Evolutionary conservation across 1,284 basidiomycete species (phyloP), one percentile per base, ranked within the genome.

Genomic region (Pseudozyma sp.): DNA sequence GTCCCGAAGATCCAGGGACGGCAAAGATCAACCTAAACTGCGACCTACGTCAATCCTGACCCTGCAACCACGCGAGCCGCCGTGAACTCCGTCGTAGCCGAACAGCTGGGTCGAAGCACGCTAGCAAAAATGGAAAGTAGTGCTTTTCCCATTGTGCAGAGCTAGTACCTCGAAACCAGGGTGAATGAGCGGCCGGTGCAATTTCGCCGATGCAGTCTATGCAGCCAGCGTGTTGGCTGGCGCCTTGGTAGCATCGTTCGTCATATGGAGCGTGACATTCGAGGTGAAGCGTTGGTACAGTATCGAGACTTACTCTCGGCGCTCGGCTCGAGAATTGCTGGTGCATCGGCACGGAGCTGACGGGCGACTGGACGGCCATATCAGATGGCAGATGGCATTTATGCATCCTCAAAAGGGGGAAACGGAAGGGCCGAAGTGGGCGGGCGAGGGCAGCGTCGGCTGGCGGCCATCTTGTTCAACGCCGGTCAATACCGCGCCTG

Each of bases 71-170:
- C 58, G 54, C 39, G 46, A 42, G 44, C 50, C 49, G 33, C 65
- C 65, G 54, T 57, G 65, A 68, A 53, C 46, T 62, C 65, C 54
- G 65, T 68, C 40, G 57, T 62, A 52, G 19, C 65, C 54, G 65
- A 68, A 57, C 19, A 29, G 14, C 17, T n/a, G 7, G 39, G 33
- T 17, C 19, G 40, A 33, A 19, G 29, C 40, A 35, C 50, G 29
- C 19, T 37, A 24, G 11, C 30, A 46, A 6, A 37, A 16, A 5
- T 37, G 2, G 14, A 3, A 8, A 37, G 35, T 37, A 37, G 35
- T 37, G 35, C 14, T 8, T 14, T 14, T 14, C 5, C 4, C 35
- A 37, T 42, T 2, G 9, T 44, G 8, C 19, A 24, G n/a, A 24
- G 43, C 43, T 8, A 3, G 43, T 5, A 24, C 4, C 7, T 7